Base-by-base conservation (phyloP, 768 basidiomycete species). In the Leucocoprinus birnbaumii region DNA sequence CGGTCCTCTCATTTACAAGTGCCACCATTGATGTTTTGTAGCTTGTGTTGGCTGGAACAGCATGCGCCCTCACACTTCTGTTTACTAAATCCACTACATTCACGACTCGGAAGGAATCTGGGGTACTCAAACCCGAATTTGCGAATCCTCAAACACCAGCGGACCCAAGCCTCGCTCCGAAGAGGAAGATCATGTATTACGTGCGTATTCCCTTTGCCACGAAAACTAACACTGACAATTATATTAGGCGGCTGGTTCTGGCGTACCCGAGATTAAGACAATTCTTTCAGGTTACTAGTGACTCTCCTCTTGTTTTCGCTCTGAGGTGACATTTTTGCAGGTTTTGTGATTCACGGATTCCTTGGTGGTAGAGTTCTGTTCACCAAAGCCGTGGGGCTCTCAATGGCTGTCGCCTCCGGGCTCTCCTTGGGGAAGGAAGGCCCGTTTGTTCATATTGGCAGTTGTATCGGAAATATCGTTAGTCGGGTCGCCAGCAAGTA, bases 341-440 rank as follows among this genome's bases (percentile, higher is more conserved):
- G 95, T 34, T 98, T 97, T 64, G 95, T 98, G 22, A 97, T 99
- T 54, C 93, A 97, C 58, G 97, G 97, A 16, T 99, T 96, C 67
- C 87, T 99, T 35, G 97, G 97, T 21, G 87, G 78, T 22, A 86
- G 94, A 57, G 91, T 89, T 0, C 72, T 99, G 44, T 86, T 94
- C 67, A 93, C 90, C 3, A 99, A 99, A 67, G 80, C 89, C 5
- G 78, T 96, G 21, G 96, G 95, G 10, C 71, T 99, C 52, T 85
- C 94, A 0, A 76, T 99, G 1, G 89, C 91, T 3, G 95, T 98
- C 19, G 95, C 91, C 2, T 94, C 93, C 0, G 97, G 97, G 0
- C 75, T 98, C 18, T 87, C 90, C 2, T 78, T 98, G 14, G 94
- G 93, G 66, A 80, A 80, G 61, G 78, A 80, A 64, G 78, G 78